Conservation (phyloP, 495 filamentous ascomycete species). For the Schizothecium vesticola region DNA sequence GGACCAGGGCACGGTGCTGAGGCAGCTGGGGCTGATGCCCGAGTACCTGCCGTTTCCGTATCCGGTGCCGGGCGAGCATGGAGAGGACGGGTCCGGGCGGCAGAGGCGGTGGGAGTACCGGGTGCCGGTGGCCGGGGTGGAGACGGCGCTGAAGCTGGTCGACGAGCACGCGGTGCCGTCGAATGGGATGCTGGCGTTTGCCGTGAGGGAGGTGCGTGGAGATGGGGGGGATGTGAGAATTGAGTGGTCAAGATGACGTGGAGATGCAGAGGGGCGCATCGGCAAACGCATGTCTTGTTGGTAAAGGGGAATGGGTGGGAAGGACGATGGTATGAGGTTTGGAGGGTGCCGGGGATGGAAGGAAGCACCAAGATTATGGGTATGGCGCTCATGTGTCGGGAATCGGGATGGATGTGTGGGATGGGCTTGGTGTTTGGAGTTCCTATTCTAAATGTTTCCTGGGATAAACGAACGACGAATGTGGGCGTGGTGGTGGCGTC, state of each 20-base stretch:
- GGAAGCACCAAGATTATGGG: neutral
- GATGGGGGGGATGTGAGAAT: neutral
- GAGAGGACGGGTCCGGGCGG: conserved; percentile 25
- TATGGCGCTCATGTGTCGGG: neutral
- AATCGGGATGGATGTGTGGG: neutral
- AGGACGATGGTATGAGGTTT: neutral
- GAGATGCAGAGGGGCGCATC: neutral
- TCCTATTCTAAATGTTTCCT: neutral
- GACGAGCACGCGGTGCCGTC: conserved; percentile 55
- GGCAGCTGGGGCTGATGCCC: conserved; percentile 69
- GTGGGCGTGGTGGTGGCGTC: no score
- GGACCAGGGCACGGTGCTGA: conserved; percentile 78
- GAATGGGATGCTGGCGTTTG: conserved; percentile 57
- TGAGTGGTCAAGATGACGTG: neutral
- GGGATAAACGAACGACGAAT: neutral
- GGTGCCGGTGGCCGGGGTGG: conserved; percentile 64
- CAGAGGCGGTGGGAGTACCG: conserved; percentile 47
- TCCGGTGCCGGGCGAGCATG: conserved; percentile 34
- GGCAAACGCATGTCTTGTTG: neutral
- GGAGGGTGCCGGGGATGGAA: neutral
- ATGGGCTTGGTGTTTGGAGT: neutral
- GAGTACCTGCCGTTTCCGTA: conserved; percentile 55
- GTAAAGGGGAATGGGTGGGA: neutral
- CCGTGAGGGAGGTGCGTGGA: conserved; percentile 14
- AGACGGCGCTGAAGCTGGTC: conserved; percentile 60